These are phyloP conservation scores for Schoenoplectus tabernaemontani DNA, from an alignment of 202 grass and related monocot genomes.

Conservation along the genomic window DNA sequence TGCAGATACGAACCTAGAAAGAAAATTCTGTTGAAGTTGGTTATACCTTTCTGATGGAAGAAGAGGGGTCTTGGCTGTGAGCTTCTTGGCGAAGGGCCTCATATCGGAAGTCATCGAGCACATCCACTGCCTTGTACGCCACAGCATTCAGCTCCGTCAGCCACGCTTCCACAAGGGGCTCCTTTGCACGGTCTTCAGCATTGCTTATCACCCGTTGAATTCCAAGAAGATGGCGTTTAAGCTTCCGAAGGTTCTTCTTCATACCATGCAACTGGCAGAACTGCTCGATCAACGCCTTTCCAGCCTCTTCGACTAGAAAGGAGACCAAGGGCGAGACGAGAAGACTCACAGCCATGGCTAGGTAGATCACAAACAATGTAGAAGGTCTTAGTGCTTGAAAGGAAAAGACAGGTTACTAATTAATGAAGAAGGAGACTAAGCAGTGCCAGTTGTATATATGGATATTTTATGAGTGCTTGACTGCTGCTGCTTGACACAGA, in stretches of 20 bases:
- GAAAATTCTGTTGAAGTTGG: no score
- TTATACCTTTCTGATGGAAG: not conserved
- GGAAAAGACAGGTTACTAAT: not conserved
- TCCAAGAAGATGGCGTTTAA: not conserved
- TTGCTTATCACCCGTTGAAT: not conserved
- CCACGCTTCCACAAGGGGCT: not conserved
- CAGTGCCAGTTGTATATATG: no score
- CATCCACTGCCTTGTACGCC: no score
- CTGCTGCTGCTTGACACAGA: no score
- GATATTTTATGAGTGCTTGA: no score
- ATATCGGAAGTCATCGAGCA: not conserved
- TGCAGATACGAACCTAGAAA: not conserved
- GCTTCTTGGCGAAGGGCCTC: not conserved
- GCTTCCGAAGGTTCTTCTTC: not conserved
- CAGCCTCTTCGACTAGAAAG: not conserved
- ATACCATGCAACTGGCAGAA: not conserved
- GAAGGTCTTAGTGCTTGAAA: not conserved
- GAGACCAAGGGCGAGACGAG: not conserved
- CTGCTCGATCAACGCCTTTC: not conserved
- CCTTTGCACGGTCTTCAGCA: not conserved
- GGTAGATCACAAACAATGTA: not conserved
- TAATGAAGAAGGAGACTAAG: not conserved
- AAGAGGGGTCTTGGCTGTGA: not conserved
- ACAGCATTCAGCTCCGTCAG: no score
- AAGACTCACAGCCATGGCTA: not conserved